Base-by-base conservation (phyloP, 345 rosid genomes). In the Arabidopsis arenosa region DNA sequence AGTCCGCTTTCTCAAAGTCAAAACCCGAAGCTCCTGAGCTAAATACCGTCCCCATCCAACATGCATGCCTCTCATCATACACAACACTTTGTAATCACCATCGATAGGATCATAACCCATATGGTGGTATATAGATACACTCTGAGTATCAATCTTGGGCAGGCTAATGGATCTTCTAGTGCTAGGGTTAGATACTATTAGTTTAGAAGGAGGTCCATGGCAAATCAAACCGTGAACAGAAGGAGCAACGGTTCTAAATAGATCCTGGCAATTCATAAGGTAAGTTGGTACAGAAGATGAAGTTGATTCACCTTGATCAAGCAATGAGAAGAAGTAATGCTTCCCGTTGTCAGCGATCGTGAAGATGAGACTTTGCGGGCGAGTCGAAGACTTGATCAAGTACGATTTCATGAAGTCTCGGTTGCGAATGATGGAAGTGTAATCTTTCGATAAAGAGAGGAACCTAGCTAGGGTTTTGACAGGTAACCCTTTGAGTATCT, bases 51-150 rank as follows among this genome's bases (percentile, higher is more conserved):
- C 56, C 13, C 5, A 0, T 4, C 4, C 0, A 12, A 43, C 48
- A 43, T 4, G 48, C 48, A 43, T 12, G 14, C 54, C 58, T 58
- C 21, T 58, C 14, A 11, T 26, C 68, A 61, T 49, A 61, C 68
- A 72, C 61, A 72, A 61, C 60, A 72, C 15, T 37, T 72, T 72
- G 68, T 60, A 60, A 30, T 72, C 75, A n/a, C 49, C 60, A 61
- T 11, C 30, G 6, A 61, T 51, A 33, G 75, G 68, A 61, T 72
- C 75, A 72, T 49, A 72, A 72, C 68, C 75, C 49, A 72, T 48
- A 60, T 9, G 51, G 5, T 26, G 59, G 40, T 72, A 51, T 28
- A 40, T 43, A 43, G 5, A 3, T 43, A 12, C 5, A 11, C 51
- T 48, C 3, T 37, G 8, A 23, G 68, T 4, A 43, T 64, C 48